phyloP scores from a whole-genome alignment of 495 filamentous ascomycete species.

The Aspergillus avenaceus region DNA sequence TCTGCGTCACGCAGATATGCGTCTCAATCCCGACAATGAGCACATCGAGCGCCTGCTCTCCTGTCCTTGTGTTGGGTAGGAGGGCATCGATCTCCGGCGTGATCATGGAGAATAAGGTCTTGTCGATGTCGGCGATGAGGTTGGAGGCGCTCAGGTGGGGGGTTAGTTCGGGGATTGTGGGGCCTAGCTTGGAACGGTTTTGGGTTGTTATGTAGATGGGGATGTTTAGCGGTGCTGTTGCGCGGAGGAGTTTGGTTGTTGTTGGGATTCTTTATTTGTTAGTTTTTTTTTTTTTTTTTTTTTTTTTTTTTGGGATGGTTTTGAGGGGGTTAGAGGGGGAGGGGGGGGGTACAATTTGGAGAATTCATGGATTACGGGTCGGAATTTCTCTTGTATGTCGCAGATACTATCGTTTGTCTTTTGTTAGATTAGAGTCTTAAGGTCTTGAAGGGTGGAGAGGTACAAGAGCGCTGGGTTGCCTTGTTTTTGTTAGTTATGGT shows the following conservation, averaged over 20 bases:
- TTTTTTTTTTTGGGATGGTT: conserved; percentile 1
- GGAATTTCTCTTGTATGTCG: conserved; percentile 94
- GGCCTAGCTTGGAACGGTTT: conserved; percentile 67
- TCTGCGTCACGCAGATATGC: conserved; percentile 95
- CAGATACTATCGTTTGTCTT: conserved; percentile 64
- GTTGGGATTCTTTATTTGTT: conserved; percentile 22
- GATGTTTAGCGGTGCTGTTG: conserved; percentile 60
- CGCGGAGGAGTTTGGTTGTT: conserved; percentile 37
- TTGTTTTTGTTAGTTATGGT: conserved; percentile 26
- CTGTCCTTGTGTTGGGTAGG: conserved; percentile 17
- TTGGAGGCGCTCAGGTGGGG: conserved; percentile 31
- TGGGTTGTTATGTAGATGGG: conserved; percentile 86
- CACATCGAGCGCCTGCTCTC: conserved; percentile 21
- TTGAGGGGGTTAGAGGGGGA: neutral
- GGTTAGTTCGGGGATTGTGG: conserved; percentile 66
- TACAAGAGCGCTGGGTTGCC: conserved; percentile 70
- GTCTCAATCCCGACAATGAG: conserved; percentile 78
- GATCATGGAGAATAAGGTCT: conserved; percentile 88
- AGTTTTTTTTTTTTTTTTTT: neutral
- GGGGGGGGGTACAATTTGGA: conserved; percentile 59
- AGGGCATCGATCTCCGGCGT: conserved; percentile 39
- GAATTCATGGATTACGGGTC: conserved; percentile 75
- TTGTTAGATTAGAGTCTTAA: conserved; percentile 8
- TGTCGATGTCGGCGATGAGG: conserved; percentile 63
- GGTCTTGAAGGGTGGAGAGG: conserved; percentile 12